Evolutionary conservation across 305 asterid species (phyloP).

Genomic region (Fraxinus nigra): DNA sequence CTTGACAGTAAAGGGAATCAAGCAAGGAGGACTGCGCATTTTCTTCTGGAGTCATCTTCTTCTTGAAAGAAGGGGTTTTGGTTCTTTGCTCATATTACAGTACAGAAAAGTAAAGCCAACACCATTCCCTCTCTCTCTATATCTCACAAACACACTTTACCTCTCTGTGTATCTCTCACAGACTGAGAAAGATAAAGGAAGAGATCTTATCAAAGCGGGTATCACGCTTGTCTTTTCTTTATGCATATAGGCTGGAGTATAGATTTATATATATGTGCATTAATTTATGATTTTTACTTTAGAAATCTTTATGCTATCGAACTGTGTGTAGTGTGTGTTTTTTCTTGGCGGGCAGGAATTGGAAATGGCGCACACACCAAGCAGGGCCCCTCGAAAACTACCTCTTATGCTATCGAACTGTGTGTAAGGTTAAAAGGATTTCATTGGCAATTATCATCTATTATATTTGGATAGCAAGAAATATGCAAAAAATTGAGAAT

Average conservation of each 20-base stretch:
- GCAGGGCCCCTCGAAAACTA: conserved; percentile 32
- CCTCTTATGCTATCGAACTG: not conserved
- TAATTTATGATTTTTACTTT: conserved; percentile 9
- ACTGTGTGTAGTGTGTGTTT: conserved; percentile 9
- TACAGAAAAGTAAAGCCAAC: conserved; percentile 21
- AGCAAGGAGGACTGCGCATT: conserved; percentile 31
- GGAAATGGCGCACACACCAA: conserved; percentile 38
- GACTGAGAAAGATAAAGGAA: conserved; percentile 27
- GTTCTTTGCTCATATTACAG: conserved; percentile 23
- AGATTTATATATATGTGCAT: not conserved
- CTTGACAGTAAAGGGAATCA: conserved; percentile 48
- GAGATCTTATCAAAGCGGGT: conserved; percentile 43
- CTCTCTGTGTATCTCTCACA: conserved; percentile 16
- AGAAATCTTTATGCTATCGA: conserved; percentile 9
- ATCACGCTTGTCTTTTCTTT: conserved; percentile 54
- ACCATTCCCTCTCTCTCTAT: conserved; percentile 1
- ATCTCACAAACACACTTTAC: not conserved
- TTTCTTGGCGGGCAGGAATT: conserved; percentile 15
- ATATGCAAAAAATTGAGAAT: no score
- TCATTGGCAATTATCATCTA: no score
- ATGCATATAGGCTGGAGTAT: conserved; percentile 3
- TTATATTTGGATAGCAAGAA: no score
- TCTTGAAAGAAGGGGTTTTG: conserved; percentile 10
- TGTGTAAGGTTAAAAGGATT: no score
- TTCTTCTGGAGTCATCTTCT: conserved; percentile 17